Conservation (phyloP, 1,284 basidiomycete species). For the Heterobasidion occidentale region DNA sequence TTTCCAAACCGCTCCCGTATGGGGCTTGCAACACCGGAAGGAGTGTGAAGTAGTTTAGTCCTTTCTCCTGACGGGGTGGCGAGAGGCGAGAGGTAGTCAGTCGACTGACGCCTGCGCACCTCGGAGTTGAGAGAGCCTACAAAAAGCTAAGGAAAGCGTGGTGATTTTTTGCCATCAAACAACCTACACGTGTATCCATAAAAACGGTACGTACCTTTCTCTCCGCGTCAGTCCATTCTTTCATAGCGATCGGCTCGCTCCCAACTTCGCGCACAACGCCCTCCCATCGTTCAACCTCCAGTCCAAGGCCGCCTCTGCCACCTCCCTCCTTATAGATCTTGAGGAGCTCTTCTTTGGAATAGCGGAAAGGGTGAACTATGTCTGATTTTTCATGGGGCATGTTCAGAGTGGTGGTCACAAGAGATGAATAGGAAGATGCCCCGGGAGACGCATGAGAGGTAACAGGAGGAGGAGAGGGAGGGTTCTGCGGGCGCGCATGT, state of each 20-base stretch:
- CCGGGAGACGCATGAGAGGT: conserved; percentile 35
- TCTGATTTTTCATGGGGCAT: conserved; percentile 48
- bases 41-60: conserved; percentile 44
- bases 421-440: conserved; percentile 74
- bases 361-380: conserved; percentile 72
- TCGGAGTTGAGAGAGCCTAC: conserved; percentile 72
- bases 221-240: conserved; percentile 77
- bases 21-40: conserved; percentile 43
- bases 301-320: conserved; percentile 64
- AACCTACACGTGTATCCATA: neutral
- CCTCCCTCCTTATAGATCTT: conserved; percentile 78
- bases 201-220: conserved; percentile 64
- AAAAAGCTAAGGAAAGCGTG: conserved; percentile 44
- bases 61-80: conserved; percentile 47
- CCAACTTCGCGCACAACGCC: conserved; percentile 75
- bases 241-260: conserved; percentile 66
- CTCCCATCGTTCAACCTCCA: conserved; percentile 82
- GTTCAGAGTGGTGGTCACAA: conserved; percentile 50
- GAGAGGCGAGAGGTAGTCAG: conserved; percentile 55
- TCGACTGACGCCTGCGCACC: conserved; percentile 72
- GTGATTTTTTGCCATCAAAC: conserved; percentile 5
- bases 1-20: conserved; percentile 59
- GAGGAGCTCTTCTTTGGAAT: conserved; percentile 80
- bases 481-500: conserved; percentile 46
- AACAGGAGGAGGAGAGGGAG: conserved; percentile 49